phyloP scores from a whole-genome alignment of 2,329 filamentous ascomycete species.

The Monosporascus sp. region DNA sequence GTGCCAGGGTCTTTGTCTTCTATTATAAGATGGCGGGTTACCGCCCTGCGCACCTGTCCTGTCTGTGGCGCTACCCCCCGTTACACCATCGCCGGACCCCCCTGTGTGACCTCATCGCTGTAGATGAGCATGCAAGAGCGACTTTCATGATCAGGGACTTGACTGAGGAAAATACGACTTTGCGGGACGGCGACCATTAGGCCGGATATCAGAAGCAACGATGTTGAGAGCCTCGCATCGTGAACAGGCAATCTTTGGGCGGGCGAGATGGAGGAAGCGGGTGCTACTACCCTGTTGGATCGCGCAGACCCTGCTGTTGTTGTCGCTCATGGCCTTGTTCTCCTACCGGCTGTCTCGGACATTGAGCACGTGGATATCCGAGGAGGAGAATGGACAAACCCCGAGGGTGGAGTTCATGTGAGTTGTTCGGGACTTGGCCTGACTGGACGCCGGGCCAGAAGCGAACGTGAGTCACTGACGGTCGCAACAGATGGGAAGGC shows the following conservation, averaged over 20 bases:
- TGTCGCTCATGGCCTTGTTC: constrained; percentile 46
- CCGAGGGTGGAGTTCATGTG: constrained; percentile 47
- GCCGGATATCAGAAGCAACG: constrained; percentile 1
- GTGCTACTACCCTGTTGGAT: constrained; percentile 47
- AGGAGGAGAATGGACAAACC: constrained; percentile 31
- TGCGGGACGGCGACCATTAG: neutral
- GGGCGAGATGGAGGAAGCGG: constrained; percentile 44
- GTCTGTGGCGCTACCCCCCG: neutral
- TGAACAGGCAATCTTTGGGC: constrained; percentile 47
- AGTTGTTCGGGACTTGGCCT: constrained; percentile 18
- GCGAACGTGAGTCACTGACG: neutral
- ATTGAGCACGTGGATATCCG: constrained; percentile 35
- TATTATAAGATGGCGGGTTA: neutral
- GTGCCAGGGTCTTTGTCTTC: neutral
- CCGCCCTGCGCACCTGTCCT: neutral
- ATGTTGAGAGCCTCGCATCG: constrained; percentile 37
- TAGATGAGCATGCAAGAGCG: neutral
- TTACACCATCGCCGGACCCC: neutral
- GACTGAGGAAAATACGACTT: neutral
- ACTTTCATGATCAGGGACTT: neutral
- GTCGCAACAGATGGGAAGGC: constrained; percentile 44
- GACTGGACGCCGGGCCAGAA: neutral
- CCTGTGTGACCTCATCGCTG: neutral
- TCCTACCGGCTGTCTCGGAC: constrained; percentile 47
- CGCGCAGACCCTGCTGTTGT: constrained; percentile 40